A percentile compares a stretch with the other conserved stretches of the same genome.
Conservation (phyloP, 345 rosid genomes). For the Arabidopsis arenosa region DNA sequence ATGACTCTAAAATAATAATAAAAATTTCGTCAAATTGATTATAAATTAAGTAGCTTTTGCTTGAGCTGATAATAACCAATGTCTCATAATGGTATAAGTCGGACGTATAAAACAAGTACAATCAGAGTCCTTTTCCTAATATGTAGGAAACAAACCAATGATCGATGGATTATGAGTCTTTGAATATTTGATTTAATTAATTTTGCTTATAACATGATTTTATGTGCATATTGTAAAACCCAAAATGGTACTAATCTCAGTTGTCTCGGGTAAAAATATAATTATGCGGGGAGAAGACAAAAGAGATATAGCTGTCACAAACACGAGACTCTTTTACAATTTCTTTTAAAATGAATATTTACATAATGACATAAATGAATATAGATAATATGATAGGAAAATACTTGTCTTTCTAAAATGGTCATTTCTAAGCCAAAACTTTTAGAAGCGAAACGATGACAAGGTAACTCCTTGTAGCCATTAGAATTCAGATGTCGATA, state of each 20-base stretch:
- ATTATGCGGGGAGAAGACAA: conserved; percentile 37
- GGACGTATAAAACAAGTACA: conserved; percentile 30
- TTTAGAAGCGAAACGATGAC: conserved; percentile 40
- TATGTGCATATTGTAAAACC: conserved; percentile 26
- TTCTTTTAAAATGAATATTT: neutral
- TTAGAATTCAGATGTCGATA: conserved; percentile 33
- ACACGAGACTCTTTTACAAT: conserved; percentile 45
- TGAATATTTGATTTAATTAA: conserved; percentile 22
- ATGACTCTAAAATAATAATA: too few relatives aligned
- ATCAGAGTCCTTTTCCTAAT: conserved; percentile 31
- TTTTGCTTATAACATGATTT: conserved; percentile 4
- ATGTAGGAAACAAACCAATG: conserved; percentile 36
- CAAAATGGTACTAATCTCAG: conserved; percentile 23
- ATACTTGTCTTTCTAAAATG: conserved; percentile 34
- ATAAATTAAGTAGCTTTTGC: neutral
- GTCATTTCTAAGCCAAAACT: conserved; percentile 29
- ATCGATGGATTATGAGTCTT: neutral
- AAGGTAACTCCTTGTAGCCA: conserved; percentile 41
- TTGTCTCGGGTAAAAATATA: conserved; percentile 23
- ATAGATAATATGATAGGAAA: conserved; percentile 31
- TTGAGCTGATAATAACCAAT: neutral
- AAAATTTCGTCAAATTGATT: neutral
- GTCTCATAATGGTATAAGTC: conserved; percentile 10
- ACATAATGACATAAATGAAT: neutral
- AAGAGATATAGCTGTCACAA: conserved; percentile 45